Evolutionary conservation across 2,329 filamentous ascomycete genomes (phyloP).

Genomic region (Cladosporium austrohemisphaericum): DNA sequence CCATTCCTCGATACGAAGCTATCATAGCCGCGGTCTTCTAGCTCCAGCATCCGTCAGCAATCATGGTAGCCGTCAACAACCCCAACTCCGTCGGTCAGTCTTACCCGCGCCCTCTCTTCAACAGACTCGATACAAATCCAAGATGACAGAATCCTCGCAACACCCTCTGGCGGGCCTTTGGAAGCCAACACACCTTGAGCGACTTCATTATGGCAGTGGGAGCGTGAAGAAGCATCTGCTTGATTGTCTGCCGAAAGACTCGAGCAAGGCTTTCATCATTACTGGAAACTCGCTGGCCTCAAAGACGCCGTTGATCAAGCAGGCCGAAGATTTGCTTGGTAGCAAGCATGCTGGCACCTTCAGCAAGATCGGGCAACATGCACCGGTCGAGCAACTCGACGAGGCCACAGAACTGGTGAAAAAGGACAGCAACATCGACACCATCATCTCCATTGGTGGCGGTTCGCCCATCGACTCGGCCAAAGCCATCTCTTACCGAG

Average conservation of each 20-base stretch:
- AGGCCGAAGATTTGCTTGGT: constrained; percentile 49
- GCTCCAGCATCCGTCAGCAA: background rate
- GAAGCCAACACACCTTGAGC: constrained; percentile 49
- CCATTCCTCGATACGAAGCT: constrained; percentile 3
- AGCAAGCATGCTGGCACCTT: constrained; percentile 52
- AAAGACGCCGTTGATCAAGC: constrained; percentile 51
- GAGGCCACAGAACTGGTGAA: constrained; percentile 48
- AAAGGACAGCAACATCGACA: constrained; percentile 48
- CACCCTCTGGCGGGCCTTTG: constrained; percentile 48
- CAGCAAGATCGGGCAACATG: constrained; percentile 53
- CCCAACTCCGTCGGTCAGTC: constrained; percentile 13
- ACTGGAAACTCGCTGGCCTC: constrained; percentile 52
- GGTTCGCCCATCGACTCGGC: constrained; percentile 53
- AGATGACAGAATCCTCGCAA: constrained; percentile 43
- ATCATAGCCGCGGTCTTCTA: background rate
- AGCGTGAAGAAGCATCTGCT: constrained; percentile 48
- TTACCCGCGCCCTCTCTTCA: background rate
- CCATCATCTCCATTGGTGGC: constrained; percentile 53
- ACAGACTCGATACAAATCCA: constrained; percentile 31
- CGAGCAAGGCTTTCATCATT: constrained; percentile 56
- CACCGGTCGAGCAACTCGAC: constrained; percentile 52
- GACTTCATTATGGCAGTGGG: constrained; percentile 48
- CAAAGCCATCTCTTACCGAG: constrained; percentile 46
- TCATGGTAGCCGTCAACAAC: constrained; percentile 13
- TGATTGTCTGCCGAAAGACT: constrained; percentile 40